A percentile compares a stretch with the other conserved stretches of the same genome.
Conservation (phyloP, 2,329 filamentous ascomycete genomes). For the Monosporascus sp. region DNA sequence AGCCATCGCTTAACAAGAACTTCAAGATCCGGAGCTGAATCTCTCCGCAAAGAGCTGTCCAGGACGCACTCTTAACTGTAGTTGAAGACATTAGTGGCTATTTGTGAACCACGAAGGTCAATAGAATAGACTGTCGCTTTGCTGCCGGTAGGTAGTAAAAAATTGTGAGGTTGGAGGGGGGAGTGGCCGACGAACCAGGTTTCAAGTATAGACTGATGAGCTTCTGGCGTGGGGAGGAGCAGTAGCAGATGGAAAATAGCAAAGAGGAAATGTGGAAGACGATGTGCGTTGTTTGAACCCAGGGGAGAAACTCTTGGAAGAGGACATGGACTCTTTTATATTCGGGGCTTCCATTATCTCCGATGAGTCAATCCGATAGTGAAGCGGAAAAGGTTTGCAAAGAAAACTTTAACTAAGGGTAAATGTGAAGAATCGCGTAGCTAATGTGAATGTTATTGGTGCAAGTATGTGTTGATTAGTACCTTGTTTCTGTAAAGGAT, state of each 20-base stretch:
- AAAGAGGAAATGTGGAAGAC: not conserved
- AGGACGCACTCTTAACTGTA: constrained; percentile 6
- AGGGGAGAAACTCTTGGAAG: not conserved
- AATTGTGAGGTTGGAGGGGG: constrained; percentile 1
- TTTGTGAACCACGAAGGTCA: too few relatives aligned
- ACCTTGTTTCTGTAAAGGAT: too few relatives aligned
- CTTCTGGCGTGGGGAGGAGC: not conserved
- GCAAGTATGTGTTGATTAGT: too few relatives aligned
- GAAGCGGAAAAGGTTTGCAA: not conserved
- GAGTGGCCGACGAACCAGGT: not conserved
- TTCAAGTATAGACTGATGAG: not conserved
- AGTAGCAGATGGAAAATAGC: not conserved
- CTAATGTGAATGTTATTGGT: too few relatives aligned
- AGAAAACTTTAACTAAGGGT: not conserved
- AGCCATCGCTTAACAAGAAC: constrained; percentile 14
- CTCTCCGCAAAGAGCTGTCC: constrained; percentile 11
- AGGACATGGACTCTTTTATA: constrained; percentile 2
- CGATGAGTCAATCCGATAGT: constrained; percentile 1
- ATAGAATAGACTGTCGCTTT: too few relatives aligned
- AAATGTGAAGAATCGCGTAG: too few relatives aligned
- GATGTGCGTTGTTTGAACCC: too few relatives aligned
- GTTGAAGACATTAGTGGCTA: constrained; percentile 6
- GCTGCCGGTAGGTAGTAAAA: not conserved
- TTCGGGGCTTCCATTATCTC: constrained; percentile 1
- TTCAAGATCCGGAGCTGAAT: constrained; percentile 18